Percentiles rank a stretch among this genome's conserved stretches.
Conservation (phyloP, 2,329 filamentous ascomycete genomes). For the Fusarium coicis region DNA sequence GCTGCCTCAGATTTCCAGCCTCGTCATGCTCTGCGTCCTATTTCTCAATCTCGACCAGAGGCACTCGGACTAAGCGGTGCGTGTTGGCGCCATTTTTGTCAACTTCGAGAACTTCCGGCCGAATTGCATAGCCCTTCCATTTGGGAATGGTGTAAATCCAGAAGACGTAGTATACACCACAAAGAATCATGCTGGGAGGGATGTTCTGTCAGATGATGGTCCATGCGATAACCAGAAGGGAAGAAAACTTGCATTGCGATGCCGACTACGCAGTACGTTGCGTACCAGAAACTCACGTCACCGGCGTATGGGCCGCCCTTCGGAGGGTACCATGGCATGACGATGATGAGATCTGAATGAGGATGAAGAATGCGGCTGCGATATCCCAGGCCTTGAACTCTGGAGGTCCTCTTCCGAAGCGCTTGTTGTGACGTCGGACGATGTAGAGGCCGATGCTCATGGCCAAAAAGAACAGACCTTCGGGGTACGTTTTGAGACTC, state of each 20-base stretch:
- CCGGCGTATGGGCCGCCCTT: constrained; percentile 67
- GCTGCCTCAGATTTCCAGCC: constrained; percentile 40
- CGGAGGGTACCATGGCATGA: constrained; percentile 79
- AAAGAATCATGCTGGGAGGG: constrained; percentile 48
- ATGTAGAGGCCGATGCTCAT: constrained; percentile 68
- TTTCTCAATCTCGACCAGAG: constrained; percentile 57
- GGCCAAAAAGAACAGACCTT: constrained; percentile 65
- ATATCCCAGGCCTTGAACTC: constrained; percentile 70
- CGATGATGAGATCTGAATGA: constrained; percentile 69
- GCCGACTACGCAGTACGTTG: constrained; percentile 73
- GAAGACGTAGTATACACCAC: constrained; percentile 66
- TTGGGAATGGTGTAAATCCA: constrained; percentile 68
- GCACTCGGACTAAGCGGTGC: constrained; percentile 64
- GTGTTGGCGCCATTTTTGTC: constrained; percentile 51
- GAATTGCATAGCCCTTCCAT: constrained; percentile 62
- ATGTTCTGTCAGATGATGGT: too few species aligned
- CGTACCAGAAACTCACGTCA: constrained; percentile 79
- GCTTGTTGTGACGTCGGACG: constrained; percentile 64
- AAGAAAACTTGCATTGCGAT: constrained; percentile 67
- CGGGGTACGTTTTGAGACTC: constrained; percentile 68
- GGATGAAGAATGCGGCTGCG: constrained; percentile 67
- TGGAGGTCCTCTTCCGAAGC: constrained; percentile 58
- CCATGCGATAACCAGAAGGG: too few species aligned
- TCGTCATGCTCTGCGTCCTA: constrained; percentile 71
- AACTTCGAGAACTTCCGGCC: constrained; percentile 64